phyloP scores from a whole-genome alignment of 1,139 yeast genomes.

The Taiozyma onychis region DNA sequence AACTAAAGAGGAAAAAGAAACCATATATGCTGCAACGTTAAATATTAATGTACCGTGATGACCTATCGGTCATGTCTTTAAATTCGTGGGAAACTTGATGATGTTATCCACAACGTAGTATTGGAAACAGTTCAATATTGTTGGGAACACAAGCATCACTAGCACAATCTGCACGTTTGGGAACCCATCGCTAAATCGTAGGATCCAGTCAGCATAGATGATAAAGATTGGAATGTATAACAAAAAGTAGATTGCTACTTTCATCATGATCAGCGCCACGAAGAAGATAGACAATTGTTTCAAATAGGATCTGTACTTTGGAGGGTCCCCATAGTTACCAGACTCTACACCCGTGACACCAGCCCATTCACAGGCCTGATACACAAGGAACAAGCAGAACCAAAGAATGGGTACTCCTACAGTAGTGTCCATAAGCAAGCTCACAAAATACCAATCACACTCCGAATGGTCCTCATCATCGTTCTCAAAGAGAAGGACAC shows the following conservation, averaged over 20 bases:
- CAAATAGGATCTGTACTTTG: slow-evolving; percentile 55
- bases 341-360: slow-evolving; percentile 62
- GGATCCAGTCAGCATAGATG: slow-evolving; percentile 49
- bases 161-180: slow-evolving; percentile 80
- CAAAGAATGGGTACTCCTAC: slow-evolving; percentile 88
- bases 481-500: slow-evolving; percentile 8
- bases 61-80: not conserved
- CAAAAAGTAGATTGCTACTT: slow-evolving; percentile 48
- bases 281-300: slow-evolving; percentile 74
- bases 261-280: slow-evolving; percentile 50
- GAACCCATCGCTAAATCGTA: slow-evolving; percentile 76
- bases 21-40: not conserved
- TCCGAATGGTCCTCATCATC: slow-evolving; percentile 44
- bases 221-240: slow-evolving; percentile 53
- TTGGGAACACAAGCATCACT: slow-evolving; percentile 79
- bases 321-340: slow-evolving; percentile 81
- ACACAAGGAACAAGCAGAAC: slow-evolving; percentile 40
- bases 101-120: slow-evolving; percentile 83
- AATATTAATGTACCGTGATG: not conserved
- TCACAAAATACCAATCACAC: slow-evolving; percentile 90
- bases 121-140: slow-evolving; percentile 80
- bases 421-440: slow-evolving; percentile 85
- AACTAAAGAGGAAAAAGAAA: not conserved
- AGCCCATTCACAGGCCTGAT: slow-evolving; percentile 40
- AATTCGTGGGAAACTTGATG: slow-evolving; percentile 43